phyloP scores from a whole-genome alignment of 768 basidiomycete genomes.

The Kwoniella dejecticola region DNA sequence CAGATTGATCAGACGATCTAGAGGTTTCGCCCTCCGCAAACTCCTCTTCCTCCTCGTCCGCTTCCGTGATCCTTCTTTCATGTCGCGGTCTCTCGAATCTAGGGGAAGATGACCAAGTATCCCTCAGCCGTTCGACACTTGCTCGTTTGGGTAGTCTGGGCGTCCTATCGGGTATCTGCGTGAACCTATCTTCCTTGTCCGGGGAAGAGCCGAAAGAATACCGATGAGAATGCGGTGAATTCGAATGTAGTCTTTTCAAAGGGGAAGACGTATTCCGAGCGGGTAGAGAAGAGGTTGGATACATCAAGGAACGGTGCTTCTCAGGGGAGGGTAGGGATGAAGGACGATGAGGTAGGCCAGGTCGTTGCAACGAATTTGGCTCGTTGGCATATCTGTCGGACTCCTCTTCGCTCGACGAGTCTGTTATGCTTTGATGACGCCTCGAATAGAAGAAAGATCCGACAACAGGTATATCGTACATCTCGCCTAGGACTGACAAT shows the following conservation, averaged over 20 bases:
- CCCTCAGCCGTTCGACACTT: conserved; percentile 27
- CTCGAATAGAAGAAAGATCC: conserved; percentile 26
- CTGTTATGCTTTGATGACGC: conserved; percentile 2
- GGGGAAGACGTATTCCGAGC: background rate
- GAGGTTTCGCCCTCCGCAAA: background rate
- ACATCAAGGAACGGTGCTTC: background rate
- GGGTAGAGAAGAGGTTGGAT: background rate
- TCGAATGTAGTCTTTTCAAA: conserved; percentile 5
- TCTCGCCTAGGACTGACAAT: conserved; percentile 38
- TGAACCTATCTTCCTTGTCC: conserved; percentile 38
- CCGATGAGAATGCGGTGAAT: conserved; percentile 14
- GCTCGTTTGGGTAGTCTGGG: conserved; percentile 36
- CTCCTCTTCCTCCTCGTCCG: conserved; percentile 33
- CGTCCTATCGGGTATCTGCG: conserved; percentile 40
- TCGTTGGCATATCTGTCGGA: background rate
- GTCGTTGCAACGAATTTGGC: background rate
- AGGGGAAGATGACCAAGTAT: background rate
- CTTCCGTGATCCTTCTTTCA: conserved; percentile 42
- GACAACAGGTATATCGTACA: conserved; percentile 47
- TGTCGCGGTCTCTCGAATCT: conserved; percentile 24
- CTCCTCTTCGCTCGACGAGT: conserved; percentile 17
- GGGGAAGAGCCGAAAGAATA: conserved; percentile 17
- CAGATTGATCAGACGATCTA: background rate
- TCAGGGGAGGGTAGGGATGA: background rate
- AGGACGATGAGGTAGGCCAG: conserved; percentile 2